Percentiles rank a stretch among this genome's conserved stretches.
These are phyloP conservation scores for Tylopilus subfusipes DNA, from an alignment of 768 basidiomycete genomes.

Conservation along the genomic window DNA sequence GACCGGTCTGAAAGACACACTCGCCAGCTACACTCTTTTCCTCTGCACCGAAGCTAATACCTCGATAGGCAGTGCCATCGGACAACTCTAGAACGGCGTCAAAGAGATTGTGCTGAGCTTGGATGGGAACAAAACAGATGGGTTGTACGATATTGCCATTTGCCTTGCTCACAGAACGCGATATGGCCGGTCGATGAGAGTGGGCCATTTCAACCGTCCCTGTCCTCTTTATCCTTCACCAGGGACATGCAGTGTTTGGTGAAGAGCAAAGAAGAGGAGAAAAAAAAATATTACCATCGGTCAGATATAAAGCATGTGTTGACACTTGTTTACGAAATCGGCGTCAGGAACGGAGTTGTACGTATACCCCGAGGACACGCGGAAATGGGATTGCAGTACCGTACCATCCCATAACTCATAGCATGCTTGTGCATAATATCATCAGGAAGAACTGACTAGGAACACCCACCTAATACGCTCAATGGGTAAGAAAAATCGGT, in stretches of 20 bases:
- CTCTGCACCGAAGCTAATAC: constrained; percentile 91
- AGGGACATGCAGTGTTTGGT: constrained; percentile 40
- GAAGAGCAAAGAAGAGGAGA: constrained; percentile 46
- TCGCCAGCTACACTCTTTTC: constrained; percentile 91
- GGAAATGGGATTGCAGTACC: no score
- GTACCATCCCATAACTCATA: no score
- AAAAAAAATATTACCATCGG: constrained; percentile 13
- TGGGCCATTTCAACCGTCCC: constrained; percentile 20
- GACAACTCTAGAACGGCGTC: constrained; percentile 84
- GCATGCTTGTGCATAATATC: no score
- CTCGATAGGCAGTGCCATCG: constrained; percentile 85
- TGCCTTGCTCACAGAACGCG: constrained; percentile 40
- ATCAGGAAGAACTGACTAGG: no score
- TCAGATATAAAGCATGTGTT: constrained; percentile 16
- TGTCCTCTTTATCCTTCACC: constrained; percentile 51
- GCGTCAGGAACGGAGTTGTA: no score
- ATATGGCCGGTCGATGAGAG: constrained; percentile 41
- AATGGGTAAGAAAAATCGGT: no score
- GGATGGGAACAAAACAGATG: constrained; percentile 32
- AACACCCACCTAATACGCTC: no score
- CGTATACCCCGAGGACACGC: no score
- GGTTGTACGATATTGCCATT: constrained; percentile 35
- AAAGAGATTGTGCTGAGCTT: constrained; percentile 19
- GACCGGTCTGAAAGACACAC: constrained; percentile 99
- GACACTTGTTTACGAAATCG: constrained; percentile 19